Conservation (phyloP, 257 asterid species). For the Solanum paucissectum region DNA sequence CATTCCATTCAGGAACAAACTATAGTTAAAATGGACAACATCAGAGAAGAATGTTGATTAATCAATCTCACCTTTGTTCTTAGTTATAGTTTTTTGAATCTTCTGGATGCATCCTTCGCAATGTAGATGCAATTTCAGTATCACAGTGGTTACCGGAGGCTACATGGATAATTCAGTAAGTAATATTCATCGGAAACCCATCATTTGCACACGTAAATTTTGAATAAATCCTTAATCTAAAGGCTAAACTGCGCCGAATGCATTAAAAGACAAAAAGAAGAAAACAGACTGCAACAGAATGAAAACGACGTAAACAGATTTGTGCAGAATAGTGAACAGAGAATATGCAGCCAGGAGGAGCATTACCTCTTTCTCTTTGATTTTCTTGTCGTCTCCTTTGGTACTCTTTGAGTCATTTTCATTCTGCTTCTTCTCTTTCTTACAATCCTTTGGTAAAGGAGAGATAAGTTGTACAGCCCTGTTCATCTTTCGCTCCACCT, state of each 20-base stretch:
- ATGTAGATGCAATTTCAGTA: conserved; percentile 50
- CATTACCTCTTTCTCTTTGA: conserved; percentile 32
- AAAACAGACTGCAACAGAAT: background rate
- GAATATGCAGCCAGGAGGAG: background rate
- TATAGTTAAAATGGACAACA: background rate
- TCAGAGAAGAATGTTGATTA: background rate
- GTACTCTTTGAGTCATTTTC: conserved; percentile 6
- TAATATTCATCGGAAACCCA: background rate
- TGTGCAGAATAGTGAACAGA: background rate
- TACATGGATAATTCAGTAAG: background rate
- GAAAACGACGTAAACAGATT: background rate
- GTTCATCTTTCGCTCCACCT: conserved; percentile 44
- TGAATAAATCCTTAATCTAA: background rate
- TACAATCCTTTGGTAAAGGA: conserved; percentile 26
- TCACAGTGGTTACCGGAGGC: conserved; percentile 55
- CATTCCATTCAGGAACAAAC: background rate
- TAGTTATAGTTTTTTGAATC: conserved; percentile 36
- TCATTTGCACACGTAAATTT: background rate
- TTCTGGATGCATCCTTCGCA: conserved; percentile 81
- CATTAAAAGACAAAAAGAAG: background rate
- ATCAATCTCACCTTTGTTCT: conserved; percentile 42
- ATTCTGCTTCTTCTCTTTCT: conserved; percentile 13
- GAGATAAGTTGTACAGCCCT: conserved; percentile 48
- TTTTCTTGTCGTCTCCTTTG: conserved; percentile 23
- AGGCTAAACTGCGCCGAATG: background rate